Percentiles rank a stretch among this genome's conserved stretches.
Conservation (phyloP, 257 asterid genomes). For the Lantana camara region DNA sequence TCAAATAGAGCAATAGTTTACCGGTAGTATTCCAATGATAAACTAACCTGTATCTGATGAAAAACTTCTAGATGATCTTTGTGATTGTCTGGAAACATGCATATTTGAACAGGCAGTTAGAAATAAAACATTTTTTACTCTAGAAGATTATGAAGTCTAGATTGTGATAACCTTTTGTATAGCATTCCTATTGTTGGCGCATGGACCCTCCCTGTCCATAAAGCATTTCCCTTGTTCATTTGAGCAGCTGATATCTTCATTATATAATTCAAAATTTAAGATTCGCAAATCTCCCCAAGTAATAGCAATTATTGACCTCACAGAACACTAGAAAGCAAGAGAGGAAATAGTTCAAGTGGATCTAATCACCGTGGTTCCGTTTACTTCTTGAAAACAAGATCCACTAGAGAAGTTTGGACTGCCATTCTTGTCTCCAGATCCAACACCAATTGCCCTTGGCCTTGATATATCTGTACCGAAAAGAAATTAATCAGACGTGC, state of each 20-base stretch:
- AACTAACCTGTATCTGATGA: constrained; percentile 75
- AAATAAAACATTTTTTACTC: too few species aligned
- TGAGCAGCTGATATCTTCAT: constrained; percentile 48
- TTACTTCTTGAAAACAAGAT: constrained; percentile 38
- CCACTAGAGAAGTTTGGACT: constrained; percentile 38
- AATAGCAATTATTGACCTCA: constrained; percentile 13
- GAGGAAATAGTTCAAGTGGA: not conserved
- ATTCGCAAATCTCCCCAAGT: constrained; percentile 16
- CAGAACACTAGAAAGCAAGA: constrained; percentile 23
- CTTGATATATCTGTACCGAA: constrained; percentile 46
- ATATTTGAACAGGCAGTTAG: constrained; percentile 25
- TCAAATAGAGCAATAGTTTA: constrained; percentile 4
- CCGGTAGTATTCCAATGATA: constrained; percentile 4
- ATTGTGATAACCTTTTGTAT: constrained; percentile 50
- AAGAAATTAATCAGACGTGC: constrained; percentile 11
- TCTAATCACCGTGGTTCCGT: constrained; percentile 39
- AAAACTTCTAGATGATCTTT: constrained; percentile 45
- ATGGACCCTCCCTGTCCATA: constrained; percentile 42
- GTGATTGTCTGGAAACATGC: constrained; percentile 46
- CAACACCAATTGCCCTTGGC: constrained; percentile 35
- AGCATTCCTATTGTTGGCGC: constrained; percentile 44
- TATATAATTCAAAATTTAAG: constrained; percentile 27
- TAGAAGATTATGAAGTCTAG: constrained; percentile 25
- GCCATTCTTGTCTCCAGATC: constrained; percentile 37
- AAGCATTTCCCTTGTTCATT: constrained; percentile 45